These are phyloP conservation scores for Gillenia trifoliata DNA, from an alignment of 306 rosid genomes.

Conservation along the genomic window DNA sequence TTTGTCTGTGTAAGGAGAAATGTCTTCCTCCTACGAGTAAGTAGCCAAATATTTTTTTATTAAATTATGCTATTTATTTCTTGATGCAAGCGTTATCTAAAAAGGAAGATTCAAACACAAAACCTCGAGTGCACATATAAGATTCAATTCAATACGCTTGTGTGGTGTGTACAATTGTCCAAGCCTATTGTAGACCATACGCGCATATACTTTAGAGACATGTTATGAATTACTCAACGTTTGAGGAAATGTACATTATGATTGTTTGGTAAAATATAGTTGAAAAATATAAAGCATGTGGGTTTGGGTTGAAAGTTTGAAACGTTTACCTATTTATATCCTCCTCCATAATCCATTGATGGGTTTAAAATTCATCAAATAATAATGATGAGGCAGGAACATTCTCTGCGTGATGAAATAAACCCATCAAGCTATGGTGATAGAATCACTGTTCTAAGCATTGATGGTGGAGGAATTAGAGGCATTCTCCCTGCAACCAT, in stretches of 20 bases:
- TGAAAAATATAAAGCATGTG: background rate
- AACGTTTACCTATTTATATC: background rate
- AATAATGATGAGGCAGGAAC: background rate
- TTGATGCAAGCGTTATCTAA: too few species aligned
- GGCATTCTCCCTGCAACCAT: conserved; percentile 6
- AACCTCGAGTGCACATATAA: background rate
- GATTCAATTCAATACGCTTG: background rate
- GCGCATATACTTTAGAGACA: background rate
- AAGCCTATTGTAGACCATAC: background rate
- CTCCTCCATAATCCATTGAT: background rate
- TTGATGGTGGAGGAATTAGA: conserved; percentile 13
- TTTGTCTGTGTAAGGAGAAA: too few species aligned
- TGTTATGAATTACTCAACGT: background rate
- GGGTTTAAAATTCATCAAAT: background rate
- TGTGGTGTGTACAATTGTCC: background rate
- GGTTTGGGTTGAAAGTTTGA: background rate
- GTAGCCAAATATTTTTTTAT: too few species aligned
- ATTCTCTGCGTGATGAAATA: background rate
- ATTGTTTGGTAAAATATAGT: background rate
- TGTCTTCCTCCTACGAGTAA: too few species aligned
- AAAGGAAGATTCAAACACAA: too few species aligned
- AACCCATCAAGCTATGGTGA: conserved; percentile 15
- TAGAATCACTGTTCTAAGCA: conserved; percentile 6
- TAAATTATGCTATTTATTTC: too few species aligned
- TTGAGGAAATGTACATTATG: background rate